Percentiles rank a stretch among this genome's conserved stretches.
These are phyloP conservation scores for Vickermania spadyakhi DNA, from an alignment of 208 protist species.

Conservation along the genomic window DNA sequence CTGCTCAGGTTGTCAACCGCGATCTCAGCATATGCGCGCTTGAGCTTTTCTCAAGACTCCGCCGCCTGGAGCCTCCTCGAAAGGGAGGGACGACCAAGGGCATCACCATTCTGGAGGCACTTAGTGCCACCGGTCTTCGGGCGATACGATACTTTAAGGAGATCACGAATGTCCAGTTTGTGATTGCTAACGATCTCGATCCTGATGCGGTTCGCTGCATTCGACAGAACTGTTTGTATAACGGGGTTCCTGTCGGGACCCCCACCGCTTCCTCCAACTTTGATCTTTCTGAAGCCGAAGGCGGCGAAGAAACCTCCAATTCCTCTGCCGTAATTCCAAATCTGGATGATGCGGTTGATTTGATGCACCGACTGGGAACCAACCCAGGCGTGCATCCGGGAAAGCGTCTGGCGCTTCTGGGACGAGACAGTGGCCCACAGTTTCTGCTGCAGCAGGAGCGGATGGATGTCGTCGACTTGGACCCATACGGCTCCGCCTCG, in stretches of 20 bases:
- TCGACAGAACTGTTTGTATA: conserved; percentile 92
- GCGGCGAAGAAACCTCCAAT: conserved; percentile 4
- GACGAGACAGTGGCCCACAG: background rate
- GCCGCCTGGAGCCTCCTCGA: conserved; percentile 34
- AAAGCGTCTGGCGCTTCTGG: conserved; percentile 28
- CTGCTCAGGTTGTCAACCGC: conserved; percentile 96
- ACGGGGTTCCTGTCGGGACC: conserved; percentile 66
- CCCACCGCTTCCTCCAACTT: conserved; percentile 39
- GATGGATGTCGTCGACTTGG: conserved; percentile 98
- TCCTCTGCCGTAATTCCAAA: conserved; percentile 82
- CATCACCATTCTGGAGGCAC: conserved; percentile 95
- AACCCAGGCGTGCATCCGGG: conserved; percentile 37
- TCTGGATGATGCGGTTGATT: conserved; percentile 87
- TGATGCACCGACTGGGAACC: conserved; percentile 81
- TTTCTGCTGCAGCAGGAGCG: conserved; percentile 81
- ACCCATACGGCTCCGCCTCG: conserved; percentile 98
- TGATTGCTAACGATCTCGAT: conserved; percentile 98
- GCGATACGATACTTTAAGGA: conserved; percentile 98
- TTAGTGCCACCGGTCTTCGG: conserved; percentile 96
- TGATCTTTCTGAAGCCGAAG: conserved; percentile 18
- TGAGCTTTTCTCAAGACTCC: conserved; percentile 61
- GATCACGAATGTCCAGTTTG: conserved; percentile 89
- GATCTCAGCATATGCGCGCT: conserved; percentile 95
- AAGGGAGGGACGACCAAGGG: conserved; percentile 60
- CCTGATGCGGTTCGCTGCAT: conserved; percentile 94